These are phyloP conservation scores for Ambrosia hybrid DNA, from an alignment of 140 eudicot species.

Conservation along the genomic window DNA sequence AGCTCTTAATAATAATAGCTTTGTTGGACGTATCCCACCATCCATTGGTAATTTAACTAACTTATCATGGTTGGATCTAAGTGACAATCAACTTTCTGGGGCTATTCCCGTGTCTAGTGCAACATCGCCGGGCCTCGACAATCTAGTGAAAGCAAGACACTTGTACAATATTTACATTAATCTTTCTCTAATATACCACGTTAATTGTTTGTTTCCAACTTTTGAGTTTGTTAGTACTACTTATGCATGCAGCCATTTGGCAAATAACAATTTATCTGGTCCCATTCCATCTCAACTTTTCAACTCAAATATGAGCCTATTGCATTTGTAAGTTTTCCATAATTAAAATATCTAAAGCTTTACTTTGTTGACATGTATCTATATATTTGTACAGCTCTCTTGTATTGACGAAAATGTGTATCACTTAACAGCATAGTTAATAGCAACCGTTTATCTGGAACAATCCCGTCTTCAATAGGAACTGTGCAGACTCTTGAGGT, in stretches of 20 bases:
- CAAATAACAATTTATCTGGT: slow-evolving; percentile 67
- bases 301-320: slow-evolving; percentile 54
- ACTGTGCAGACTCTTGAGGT: slow-evolving; percentile 50
- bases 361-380: slow-evolving; percentile 4
- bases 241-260: slow-evolving; percentile 59
- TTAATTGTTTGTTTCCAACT: neutral
- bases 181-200: neutral
- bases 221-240: neutral
- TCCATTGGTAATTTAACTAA: slow-evolving; percentile 46
- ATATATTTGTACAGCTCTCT: neutral
- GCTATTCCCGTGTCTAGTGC: slow-evolving; percentile 51
- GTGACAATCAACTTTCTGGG: slow-evolving; percentile 51
- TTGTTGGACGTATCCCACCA: slow-evolving; percentile 47
- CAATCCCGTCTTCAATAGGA: slow-evolving; percentile 61
- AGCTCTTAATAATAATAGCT: slow-evolving; percentile 45
- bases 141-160: slow-evolving; percentile 52
- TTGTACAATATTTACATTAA: slow-evolving; percentile 43
- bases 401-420: neutral
- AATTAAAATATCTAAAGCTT: neutral
- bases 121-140: slow-evolving; percentile 48
- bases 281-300: slow-evolving; percentile 53
- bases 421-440: slow-evolving; percentile 53
- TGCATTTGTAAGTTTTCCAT: slow-evolving; percentile 59
- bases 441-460: slow-evolving; percentile 60
- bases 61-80: slow-evolving; percentile 59